A percentile compares a stretch with the other conserved stretches of the same genome.
Conservation (phyloP, 1,284 basidiomycete species). For the Tilletia indica region DNA sequence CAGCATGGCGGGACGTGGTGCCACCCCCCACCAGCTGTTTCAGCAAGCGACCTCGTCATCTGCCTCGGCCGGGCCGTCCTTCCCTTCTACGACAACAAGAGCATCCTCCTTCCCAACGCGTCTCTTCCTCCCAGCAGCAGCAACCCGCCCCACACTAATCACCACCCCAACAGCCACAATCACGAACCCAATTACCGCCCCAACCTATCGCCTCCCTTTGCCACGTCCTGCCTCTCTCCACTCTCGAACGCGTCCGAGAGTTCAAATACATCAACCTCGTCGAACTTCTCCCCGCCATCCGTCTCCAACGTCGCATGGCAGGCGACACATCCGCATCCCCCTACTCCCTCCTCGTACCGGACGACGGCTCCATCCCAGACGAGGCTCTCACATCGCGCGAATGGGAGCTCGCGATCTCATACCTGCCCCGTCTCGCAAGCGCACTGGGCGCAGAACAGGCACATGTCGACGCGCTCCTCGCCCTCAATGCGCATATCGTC, state of each 20-base stretch:
- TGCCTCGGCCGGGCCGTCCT: too few species aligned
- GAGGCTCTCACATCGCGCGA: conserved; percentile 1
- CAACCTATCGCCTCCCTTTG: conserved; percentile 12
- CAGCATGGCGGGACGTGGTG: too few species aligned
- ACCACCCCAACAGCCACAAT: conserved; percentile 7
- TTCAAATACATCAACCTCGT: conserved; percentile 15
- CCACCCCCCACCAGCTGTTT: too few species aligned
- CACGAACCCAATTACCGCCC: background rate
- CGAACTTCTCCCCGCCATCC: conserved; percentile 11
- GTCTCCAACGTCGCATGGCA: conserved; percentile 6
- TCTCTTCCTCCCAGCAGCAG: too few species aligned
- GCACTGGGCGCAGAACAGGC: background rate
- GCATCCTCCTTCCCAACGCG: too few species aligned
- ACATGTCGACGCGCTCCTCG: background rate
- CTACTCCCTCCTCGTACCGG: background rate
- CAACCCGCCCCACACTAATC: too few species aligned
- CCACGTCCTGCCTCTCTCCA: background rate
- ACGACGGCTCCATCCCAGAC: conserved; percentile 9
- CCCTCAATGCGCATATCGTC: conserved; percentile 1
- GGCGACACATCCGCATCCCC: conserved; percentile 7
- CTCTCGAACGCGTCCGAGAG: background rate
- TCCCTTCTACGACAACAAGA: too few species aligned
- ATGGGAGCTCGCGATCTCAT: conserved; percentile 9
- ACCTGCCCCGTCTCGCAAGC: conserved; percentile 6
- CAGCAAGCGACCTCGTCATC: too few species aligned